A percentile compares a stretch with the other conserved stretches of the same genome.
These are phyloP conservation scores for Marasmius sp. DNA, from an alignment of 1,284 basidiomycete genomes.

Conservation along the genomic window DNA sequence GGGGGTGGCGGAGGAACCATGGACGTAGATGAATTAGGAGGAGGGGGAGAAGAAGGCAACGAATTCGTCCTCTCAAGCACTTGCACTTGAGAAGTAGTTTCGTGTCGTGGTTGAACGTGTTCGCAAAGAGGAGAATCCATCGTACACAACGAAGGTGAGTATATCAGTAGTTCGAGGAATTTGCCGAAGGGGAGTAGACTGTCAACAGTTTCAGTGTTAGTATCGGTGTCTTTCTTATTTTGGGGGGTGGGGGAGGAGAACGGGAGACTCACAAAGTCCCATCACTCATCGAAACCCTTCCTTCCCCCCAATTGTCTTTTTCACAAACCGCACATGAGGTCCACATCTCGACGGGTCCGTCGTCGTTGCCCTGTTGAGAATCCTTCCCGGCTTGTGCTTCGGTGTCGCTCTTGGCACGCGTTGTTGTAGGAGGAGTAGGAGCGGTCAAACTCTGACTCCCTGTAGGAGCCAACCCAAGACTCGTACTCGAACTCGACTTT, in stretches of 20 bases:
- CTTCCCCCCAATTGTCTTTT: slow-evolving; percentile 29
- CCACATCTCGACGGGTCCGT: slow-evolving; percentile 43
- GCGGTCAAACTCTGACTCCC: no score
- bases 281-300: slow-evolving; percentile 43
- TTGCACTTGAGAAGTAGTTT: no score
- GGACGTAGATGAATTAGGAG: slow-evolving; percentile 1
- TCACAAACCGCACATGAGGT: slow-evolving; percentile 54
- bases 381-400: no score
- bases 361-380: no score
- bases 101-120: no score
- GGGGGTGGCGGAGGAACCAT: background rate
- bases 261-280: slow-evolving; percentile 61
- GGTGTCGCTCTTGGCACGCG: no score
- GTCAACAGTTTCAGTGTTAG: no score
- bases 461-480: no score
- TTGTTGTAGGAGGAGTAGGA: no score
- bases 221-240: background rate
- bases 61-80: background rate
- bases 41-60: no score
- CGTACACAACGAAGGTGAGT: slow-evolving; percentile 47
- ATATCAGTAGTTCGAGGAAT: slow-evolving; percentile 64
- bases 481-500: slow-evolving; percentile 20
- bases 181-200: slow-evolving; percentile 62
- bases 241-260: background rate
- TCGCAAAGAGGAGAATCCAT: slow-evolving; percentile 47